Conservation (phyloP, 2,329 filamentous ascomycete species). For the Trichoderma afroharzianum region DNA sequence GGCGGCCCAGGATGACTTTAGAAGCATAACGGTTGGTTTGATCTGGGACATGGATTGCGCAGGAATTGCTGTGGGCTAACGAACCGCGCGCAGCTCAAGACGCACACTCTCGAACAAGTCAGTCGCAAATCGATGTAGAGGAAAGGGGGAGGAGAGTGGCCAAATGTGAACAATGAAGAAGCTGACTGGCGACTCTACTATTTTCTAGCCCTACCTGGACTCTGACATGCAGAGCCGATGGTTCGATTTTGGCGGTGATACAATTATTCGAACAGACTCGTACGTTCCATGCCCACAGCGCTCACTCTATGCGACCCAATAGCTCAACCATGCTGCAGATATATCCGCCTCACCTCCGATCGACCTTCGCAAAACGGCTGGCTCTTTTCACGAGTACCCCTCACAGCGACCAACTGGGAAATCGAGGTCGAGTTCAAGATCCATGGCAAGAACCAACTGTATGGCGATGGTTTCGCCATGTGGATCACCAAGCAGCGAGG, state of each 20-base stretch:
- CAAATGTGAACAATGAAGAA: neutral
- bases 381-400: conserved; percentile 88
- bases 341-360: conserved; percentile 89
- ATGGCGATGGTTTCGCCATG: conserved; percentile 95
- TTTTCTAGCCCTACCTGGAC: conserved; percentile 84
- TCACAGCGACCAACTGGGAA: conserved; percentile 99
- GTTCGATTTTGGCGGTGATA: conserved; percentile 98
- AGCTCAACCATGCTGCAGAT: conserved; percentile 48
- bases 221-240: conserved; percentile 97
- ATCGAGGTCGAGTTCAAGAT: conserved; percentile 96
- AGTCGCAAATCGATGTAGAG: conserved; percentile 36
- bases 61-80: neutral
- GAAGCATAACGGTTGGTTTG: conserved; percentile 48
- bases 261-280: conserved; percentile 72
- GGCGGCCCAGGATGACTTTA: conserved; percentile 47
- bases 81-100: conserved; percentile 61
- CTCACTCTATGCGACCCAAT: neutral
- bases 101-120: conserved; percentile 78
- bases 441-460: conserved; percentile 81
- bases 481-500: conserved; percentile 96
- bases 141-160: conserved; percentile 1
- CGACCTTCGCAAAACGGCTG: conserved; percentile 86
- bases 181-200: conserved; percentile 16
- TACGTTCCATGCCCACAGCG: conserved; percentile 39
- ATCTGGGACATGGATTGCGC: neutral